Evolutionary conservation across 495 filamentous ascomycete genomes (phyloP).

Genomic region (Xylaria palmicola): DNA sequence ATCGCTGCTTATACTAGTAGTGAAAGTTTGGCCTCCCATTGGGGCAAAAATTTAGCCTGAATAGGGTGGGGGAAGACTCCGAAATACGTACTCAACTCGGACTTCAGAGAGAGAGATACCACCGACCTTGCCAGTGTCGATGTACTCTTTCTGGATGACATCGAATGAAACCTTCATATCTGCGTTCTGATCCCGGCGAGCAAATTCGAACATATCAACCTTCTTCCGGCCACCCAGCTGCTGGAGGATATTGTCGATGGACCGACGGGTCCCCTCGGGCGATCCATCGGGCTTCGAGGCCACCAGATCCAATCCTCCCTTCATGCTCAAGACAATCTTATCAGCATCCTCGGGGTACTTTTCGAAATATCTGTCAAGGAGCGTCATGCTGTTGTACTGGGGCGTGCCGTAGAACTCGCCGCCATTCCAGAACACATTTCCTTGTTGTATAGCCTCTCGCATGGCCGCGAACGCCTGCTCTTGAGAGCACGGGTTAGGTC

Average conservation of each 20-base stretch:
- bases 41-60: background rate
- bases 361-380: conserved; percentile 65
- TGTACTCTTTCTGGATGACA: conserved; percentile 56
- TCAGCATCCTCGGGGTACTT: conserved; percentile 66
- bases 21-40: background rate
- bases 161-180: conserved; percentile 50
- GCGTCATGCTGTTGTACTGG: conserved; percentile 63
- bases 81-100: conserved; percentile 44
- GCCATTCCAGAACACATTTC: conserved; percentile 76
- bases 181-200: conserved; percentile 65
- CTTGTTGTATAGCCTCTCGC: conserved; percentile 61
- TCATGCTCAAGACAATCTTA: conserved; percentile 65
- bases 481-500: conserved; percentile 53
- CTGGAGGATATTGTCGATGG: conserved; percentile 65
- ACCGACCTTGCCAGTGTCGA: conserved; percentile 74
- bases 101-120: conserved; percentile 79
- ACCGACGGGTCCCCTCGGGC: conserved; percentile 59
- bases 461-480: conserved; percentile 67
- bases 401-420: conserved; percentile 77
- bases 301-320: conserved; percentile 51
- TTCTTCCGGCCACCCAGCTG: conserved; percentile 71
- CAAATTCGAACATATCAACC: conserved; percentile 79
- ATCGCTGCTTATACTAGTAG: too few relatives aligned
- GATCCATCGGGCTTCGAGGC: conserved; percentile 53
- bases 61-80: background rate